A percentile compares a stretch with the other conserved stretches of the same genome.
Conservation (phyloP, 2,329 filamentous ascomycete genomes). For the Tolypocladium nubicola region DNA sequence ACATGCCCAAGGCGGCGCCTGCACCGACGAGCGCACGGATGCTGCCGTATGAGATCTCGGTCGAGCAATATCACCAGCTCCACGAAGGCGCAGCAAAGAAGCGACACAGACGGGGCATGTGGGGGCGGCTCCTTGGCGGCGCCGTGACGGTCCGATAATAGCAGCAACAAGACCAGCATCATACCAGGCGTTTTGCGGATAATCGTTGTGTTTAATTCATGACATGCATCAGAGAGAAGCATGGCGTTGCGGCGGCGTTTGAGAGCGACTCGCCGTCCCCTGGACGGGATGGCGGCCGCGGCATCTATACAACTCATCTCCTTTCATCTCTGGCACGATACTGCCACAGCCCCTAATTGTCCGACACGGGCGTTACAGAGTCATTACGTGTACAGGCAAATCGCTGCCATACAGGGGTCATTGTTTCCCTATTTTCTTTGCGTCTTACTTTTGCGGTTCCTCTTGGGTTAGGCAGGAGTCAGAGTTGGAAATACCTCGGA, state of each 20-base stretch:
- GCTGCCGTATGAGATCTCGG: constrained; percentile 45
- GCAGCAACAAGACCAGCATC: background rate
- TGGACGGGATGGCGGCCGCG: background rate
- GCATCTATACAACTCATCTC: background rate
- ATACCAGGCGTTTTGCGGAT: background rate
- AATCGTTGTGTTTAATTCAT: background rate
- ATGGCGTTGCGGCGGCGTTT: constrained; percentile 5
- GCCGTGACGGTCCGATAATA: constrained; percentile 27
- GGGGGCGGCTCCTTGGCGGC: constrained; percentile 41
- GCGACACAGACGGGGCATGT: constrained; percentile 40
- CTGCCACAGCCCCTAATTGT: constrained; percentile 1
- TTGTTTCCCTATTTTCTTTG: background rate
- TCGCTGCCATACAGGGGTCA: background rate
- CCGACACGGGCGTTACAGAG: constrained; percentile 2
- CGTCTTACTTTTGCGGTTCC: background rate
- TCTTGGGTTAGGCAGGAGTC: background rate
- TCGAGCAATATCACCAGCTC: constrained; percentile 39
- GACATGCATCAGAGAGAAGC: constrained; percentile 1
- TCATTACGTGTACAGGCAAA: constrained; percentile 1
- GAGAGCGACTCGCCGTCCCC: background rate
- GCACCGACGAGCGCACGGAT: constrained; percentile 19
- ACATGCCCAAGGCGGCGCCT: constrained; percentile 23
- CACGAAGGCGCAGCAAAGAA: constrained; percentile 37
- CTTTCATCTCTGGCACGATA: background rate
- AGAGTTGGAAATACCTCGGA: background rate